Evolutionary conservation across 345 rosid species (phyloP), one percentile per base, ranked within the genome.

Genomic region (Euphorbia peplus): DNA sequence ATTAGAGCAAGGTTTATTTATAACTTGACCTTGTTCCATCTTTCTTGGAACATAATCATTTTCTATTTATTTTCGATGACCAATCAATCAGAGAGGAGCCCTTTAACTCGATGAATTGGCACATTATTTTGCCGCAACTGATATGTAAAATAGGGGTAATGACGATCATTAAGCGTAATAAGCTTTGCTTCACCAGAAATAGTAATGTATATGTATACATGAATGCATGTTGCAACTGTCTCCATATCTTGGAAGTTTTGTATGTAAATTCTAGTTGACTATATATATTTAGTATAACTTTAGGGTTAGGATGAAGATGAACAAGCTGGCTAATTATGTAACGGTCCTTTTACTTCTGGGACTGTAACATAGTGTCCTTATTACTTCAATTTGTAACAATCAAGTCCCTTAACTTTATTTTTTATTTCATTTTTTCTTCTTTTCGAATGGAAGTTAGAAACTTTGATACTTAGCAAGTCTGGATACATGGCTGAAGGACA

Each of bases 1-100:
- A 57, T 74, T 82, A 52, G 91, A 85, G 74, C 88, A 85, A 70
- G 83, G 93, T 71, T 80, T 92, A 74, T 92, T 92, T 77, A 75
- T 90, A 71, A 73, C 81, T 67, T 88, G 79, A 87, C 65, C 75
- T 74, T 74, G 73, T 64, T 79, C 69, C 22, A 22, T 66, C 73
- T 37, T 21, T 42, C 39, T 0, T 13, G 14, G 57, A 46, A 65
- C 26, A 54, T 69, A 19, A 51, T 60, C 48, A 29, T 63, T 52
- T 60, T 28, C 76, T 55, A 29, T 73, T 14, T 71, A 73, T 69
- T 70, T 48, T 65, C 58, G 60, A 62, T 64, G 66, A 74, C 63
- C 59, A 15, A 66, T 69, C 75, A 35, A 50, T 62, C 35, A 70
- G 21, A 64, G 61, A 58, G 64, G 66, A 37, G 24, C 57, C 42